Base-by-base conservation (phyloP, 257 asterid species). In the Galeopsis tetrahit region DNA sequence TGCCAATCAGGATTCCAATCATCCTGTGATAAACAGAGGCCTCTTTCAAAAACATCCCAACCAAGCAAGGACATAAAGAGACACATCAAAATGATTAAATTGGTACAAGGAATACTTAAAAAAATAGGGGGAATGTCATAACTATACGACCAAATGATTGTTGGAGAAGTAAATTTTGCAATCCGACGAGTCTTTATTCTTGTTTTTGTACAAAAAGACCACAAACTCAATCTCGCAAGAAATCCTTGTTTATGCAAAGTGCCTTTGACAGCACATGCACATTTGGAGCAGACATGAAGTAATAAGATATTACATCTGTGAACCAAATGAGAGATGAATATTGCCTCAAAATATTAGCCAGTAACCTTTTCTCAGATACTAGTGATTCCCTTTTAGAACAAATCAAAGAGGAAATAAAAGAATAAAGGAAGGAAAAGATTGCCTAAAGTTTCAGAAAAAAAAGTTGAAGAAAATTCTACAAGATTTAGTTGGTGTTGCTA, bases 1-100 rank as follows among this genome's bases (percentile, higher is more conserved):
- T 89, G 93, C 99, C 99, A 94, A 80, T 94, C 97, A 76, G 97
- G 99, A 87, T 94, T 87, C 99, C 99, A 94, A 81, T 86, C 92
- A 73, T 95, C 98, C 98, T 95, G 85, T 77, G 77, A 57, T 21
- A 69, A 43, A 76, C 43, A 74, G 53, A 42, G 62, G 77, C 42
- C 63, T n/a, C 38, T 71, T 74, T 65, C n/a, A 52, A 66, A 66
- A 55, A 59, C 43, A 39, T 21, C 52, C 17, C 69, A 49, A 52
- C 44, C 70, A 38, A 48, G 46, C 55, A 68, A 52, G 10, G 67
- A 35, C 60, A 69, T 31, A 63, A 67, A 55, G 15, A 68, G 46
- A 38, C 7, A 78, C 48, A 68, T 4, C 10, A 39, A 55, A 49
- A 63, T 60, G 42, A 49, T 63, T 15, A 76, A 68, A 40, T 31